Base-by-base conservation (phyloP, 2,329 filamentous ascomycete species). In the Pseudocercospora eumusae region DNA sequence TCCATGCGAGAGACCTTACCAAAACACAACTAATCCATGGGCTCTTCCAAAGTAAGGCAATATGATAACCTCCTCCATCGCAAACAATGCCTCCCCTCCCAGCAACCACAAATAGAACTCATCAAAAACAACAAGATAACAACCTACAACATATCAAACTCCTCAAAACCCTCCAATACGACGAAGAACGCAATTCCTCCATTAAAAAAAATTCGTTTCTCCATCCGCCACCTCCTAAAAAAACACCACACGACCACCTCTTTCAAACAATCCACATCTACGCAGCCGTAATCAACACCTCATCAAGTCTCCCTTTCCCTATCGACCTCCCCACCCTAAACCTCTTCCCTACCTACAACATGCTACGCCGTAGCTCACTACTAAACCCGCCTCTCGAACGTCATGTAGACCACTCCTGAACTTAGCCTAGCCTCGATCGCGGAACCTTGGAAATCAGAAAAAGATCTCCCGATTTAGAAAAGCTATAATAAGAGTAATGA, bases 211-310 rank as follows among this genome's bases (percentile, higher is more conserved):
- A 50, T 25, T 21, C 45, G 55, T 2, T 63, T 66, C 23, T 36
- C 53, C 44, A 50, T 62, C 42, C 54, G 62, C 2, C 60, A 50
- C 56, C 60, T 27, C 60, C 60, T 6, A 6, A 27, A 27, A 20
- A 59, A 15, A 60, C 61, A 1, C 45, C 61, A 1, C 45, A 63
- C n/a, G 42, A 40, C 20, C n/a, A 59, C 13, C 70, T 77, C 5
- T 77, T 77, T 59, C 74, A 76, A 44, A 76, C 74, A 1, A 72
- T 75, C 11, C 75, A 77, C 60, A 74, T 76, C 71, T 75, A 74
- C 2, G 65, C 65, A 7, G 70, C 74, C 2, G 66, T 71, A 2
- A 66, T 77, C 13, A 68, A 75, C 21, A 23, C 64, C 7, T 20
- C 65, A 0, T 77, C 1, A 47, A 69, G 8, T 54, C 58, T 1